Conservation (phyloP, 1,139 yeast genomes). For the Suhomyces taliae region DNA sequence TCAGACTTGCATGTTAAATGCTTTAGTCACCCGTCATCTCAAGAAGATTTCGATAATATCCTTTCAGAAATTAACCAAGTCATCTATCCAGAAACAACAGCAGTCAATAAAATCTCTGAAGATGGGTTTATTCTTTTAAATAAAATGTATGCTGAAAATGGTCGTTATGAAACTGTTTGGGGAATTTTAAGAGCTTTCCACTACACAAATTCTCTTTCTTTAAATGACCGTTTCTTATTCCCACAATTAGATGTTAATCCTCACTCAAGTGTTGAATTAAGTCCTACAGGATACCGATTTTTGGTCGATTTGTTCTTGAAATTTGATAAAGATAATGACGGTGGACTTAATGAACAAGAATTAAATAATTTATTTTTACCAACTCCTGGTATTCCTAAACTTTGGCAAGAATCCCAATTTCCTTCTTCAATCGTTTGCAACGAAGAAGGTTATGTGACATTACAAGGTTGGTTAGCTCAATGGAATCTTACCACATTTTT, state of each 20-base stretch:
- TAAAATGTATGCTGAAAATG: conserved; percentile 81
- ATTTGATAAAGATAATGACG: conserved; percentile 93
- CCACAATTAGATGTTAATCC: conserved; percentile 80
- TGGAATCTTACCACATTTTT: conserved; percentile 95
- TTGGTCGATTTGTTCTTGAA: conserved; percentile 83
- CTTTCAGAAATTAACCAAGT: conserved; percentile 24
- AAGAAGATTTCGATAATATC: conserved; percentile 33
- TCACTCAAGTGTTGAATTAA: conserved; percentile 80
- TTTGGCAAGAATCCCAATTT: conserved; percentile 84
- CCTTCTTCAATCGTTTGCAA: conserved; percentile 87
- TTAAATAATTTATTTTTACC: conserved; percentile 69
- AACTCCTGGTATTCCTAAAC: conserved; percentile 86
- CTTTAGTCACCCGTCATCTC: conserved; percentile 50
- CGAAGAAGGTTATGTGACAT: conserved; percentile 82
- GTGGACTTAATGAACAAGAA: conserved; percentile 81
- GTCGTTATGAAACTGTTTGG: conserved; percentile 96
- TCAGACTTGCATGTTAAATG: conserved; percentile 69
- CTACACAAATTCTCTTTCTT: conserved; percentile 86
- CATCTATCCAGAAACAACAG: conserved; percentile 24
- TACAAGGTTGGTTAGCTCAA: conserved; percentile 98
- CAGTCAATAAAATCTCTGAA: conserved; percentile 57
- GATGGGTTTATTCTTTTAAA: conserved; percentile 77
- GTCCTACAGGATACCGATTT: conserved; percentile 92
- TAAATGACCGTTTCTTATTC: conserved; percentile 71
- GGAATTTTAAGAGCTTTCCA: conserved; percentile 84